Evolutionary conservation across 2,329 filamentous ascomycete genomes (phyloP).

Genomic region (Phoma sp.): DNA sequence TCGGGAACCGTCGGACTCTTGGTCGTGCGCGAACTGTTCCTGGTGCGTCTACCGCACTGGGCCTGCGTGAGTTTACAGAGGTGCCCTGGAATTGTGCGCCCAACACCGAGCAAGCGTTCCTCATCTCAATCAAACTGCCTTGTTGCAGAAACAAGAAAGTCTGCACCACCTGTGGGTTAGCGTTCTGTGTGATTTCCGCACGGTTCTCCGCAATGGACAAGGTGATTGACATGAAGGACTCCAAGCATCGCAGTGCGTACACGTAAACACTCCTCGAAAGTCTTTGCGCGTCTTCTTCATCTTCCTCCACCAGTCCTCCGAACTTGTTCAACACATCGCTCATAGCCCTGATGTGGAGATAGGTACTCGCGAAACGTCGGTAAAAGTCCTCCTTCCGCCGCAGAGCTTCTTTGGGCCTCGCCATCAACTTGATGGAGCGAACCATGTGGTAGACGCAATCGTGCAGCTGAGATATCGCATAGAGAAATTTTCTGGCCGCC

Average conservation of each 20-base stretch:
- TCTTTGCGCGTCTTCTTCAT: constrained; percentile 54
- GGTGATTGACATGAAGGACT: constrained; percentile 46
- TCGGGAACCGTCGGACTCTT: constrained; percentile 39
- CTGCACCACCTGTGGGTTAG: constrained; percentile 64
- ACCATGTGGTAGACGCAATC: constrained; percentile 47
- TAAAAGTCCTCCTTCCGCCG: constrained; percentile 54
- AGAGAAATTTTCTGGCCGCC: constrained; percentile 62
- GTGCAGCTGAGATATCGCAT: constrained; percentile 60
- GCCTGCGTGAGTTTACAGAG: constrained; percentile 27
- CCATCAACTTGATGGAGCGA: constrained; percentile 44
- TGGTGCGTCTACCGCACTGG: constrained; percentile 28
- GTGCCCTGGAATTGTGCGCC: constrained; percentile 49
- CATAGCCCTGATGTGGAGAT: constrained; percentile 62
- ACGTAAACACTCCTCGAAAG: constrained; percentile 45
- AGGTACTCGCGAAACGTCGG: constrained; percentile 63
- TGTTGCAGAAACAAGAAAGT: constrained; percentile 66
- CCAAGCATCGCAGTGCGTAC: constrained; percentile 44
- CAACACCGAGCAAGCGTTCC: constrained; percentile 63
- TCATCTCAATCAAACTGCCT: constrained; percentile 63
- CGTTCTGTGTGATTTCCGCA: constrained; percentile 59
- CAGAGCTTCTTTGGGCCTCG: constrained; percentile 53
- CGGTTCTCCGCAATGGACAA: constrained; percentile 47
- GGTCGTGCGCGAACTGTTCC: constrained; percentile 41
- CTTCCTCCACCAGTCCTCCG: constrained; percentile 57
- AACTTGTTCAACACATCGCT: constrained; percentile 61